Base-by-base conservation (phyloP, 192 early-diverging fungal genomes). In the Podila minutissima region DNA sequence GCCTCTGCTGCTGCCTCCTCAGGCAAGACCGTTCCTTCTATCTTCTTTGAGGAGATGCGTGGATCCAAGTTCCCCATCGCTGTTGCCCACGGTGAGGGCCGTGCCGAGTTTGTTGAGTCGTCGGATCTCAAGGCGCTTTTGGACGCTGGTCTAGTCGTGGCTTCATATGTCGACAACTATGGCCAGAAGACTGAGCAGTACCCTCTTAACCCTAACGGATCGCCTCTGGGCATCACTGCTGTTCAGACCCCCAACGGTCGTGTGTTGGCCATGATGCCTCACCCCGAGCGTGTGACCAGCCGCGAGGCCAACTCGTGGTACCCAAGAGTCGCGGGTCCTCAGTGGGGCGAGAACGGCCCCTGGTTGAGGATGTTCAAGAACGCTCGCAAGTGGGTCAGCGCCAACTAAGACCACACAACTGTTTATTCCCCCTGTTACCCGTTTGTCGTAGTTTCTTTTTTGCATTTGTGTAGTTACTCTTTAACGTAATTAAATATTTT, bases 201-300 rank as follows among this genome's bases (percentile, higher is more conserved):
- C 78, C 98, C 98, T 51, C 91, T 89, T 88, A 99, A 99, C 86
- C 98, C 98, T 62, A 99, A 99, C 83, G 98, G 98, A 24, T 90
- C 92, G 32, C 91, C 92, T 17, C 33, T 88, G 66, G 97, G 95
- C 59, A 89, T 99, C 66, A 91, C 97, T n/a, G 98, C 91, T 17
- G 88, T 98, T 5, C 84, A 90, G 51, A 94, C 92, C 0, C 88
- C 89, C 53, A 93, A 95, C 69, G 98, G 98, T 38, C 91, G 97
- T 66, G 93, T 98, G 10, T 75, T 97, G 69, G 92, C 93, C 17
- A 90, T 99, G 84, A 99, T 99, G 98, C 98, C 98, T 58, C 98
- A 99, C 78, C 98, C 98, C 7, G 98, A 99, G 87, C 91, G 98
- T 51, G 93, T 95, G 38, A 89, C 96, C 8, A 86, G 94, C 38